A percentile compares a stretch with the other conserved stretches of the same genome.
These are phyloP conservation scores for Thielaviopsis ethacetica DNA, from an alignment of 2,329 filamentous ascomycete genomes.

Conservation along the genomic window DNA sequence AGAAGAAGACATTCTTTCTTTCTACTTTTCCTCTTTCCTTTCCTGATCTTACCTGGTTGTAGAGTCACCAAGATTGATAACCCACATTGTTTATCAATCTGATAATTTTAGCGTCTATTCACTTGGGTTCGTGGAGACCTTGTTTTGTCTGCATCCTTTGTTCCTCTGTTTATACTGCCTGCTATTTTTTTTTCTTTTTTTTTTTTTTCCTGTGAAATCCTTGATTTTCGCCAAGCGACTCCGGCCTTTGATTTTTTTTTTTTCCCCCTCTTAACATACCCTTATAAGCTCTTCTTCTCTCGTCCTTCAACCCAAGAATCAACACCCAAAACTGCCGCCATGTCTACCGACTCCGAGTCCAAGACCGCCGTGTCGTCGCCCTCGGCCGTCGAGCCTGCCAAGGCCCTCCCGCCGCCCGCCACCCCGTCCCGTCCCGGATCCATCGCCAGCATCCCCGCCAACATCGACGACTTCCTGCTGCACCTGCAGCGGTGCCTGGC, in stretches of 20 bases:
- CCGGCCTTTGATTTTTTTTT: no score
- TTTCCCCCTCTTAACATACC: no score
- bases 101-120: not conserved
- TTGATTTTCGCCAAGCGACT: no score
- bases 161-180: not conserved
- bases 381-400: conserved; percentile 2
- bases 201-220: not conserved
- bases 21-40: not conserved
- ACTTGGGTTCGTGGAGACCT: not conserved
- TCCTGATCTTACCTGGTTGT: not conserved
- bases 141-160: not conserved
- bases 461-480: conserved; percentile 35
- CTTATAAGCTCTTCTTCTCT: no score
- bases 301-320: no score
- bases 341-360: not conserved
- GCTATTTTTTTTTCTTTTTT: not conserved
- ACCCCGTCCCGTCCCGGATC: conserved; percentile 13
- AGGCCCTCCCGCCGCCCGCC: conserved; percentile 5
- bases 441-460: conserved; percentile 19
- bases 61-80: not conserved
- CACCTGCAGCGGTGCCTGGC: conserved; percentile 47
- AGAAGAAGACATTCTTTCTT: not conserved
- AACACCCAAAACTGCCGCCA: not conserved
- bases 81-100: not conserved
- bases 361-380: not conserved